Conservation (phyloP, 768 basidiomycete species). For the Amanita fuliginea region DNA sequence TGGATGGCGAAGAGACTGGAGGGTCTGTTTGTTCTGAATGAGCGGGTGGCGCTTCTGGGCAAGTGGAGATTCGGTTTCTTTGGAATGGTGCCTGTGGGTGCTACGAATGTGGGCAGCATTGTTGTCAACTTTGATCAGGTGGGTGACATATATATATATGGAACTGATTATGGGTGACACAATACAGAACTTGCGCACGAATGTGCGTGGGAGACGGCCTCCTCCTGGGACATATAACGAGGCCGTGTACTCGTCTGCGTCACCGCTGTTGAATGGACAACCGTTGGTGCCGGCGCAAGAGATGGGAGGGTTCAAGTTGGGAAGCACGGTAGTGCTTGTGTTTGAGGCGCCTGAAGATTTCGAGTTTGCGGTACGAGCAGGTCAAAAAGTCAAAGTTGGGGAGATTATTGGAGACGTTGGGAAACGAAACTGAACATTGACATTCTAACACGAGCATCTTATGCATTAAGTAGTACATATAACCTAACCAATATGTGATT, state of each 20-base stretch:
- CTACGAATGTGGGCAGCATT: slow-evolving; percentile 96
- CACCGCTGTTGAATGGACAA: slow-evolving; percentile 75
- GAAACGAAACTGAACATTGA: slow-evolving; percentile 10
- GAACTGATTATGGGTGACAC: neutral
- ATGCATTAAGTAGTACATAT: too few species aligned
- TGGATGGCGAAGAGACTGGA: slow-evolving; percentile 88
- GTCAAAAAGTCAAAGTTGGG: slow-evolving; percentile 83
- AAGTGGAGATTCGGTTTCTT: slow-evolving; percentile 96
- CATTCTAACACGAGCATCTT: too few species aligned
- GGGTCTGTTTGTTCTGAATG: slow-evolving; percentile 96
- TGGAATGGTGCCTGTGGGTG: slow-evolving; percentile 94
- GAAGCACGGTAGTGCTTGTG: slow-evolving; percentile 92
- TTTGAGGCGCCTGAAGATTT: slow-evolving; percentile 90
- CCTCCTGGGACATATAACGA: slow-evolving; percentile 86
- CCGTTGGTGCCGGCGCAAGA: slow-evolving; percentile 84
- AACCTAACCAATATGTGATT: neutral
- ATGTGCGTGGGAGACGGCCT: slow-evolving; percentile 60
- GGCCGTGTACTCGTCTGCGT: slow-evolving; percentile 83
- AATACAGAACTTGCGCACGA: slow-evolving; percentile 82
- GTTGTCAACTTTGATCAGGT: slow-evolving; percentile 92
- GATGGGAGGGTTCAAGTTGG: slow-evolving; percentile 95
- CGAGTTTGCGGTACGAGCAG: slow-evolving; percentile 63
- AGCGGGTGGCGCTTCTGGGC: slow-evolving; percentile 91
- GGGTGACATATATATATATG: neutral
- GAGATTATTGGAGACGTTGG: slow-evolving; percentile 60